Percentiles rank a stretch among this genome's conserved stretches.
phyloP scores from a whole-genome alignment of 352 stramenopile species.

The Globisporangium yorkense region DNA sequence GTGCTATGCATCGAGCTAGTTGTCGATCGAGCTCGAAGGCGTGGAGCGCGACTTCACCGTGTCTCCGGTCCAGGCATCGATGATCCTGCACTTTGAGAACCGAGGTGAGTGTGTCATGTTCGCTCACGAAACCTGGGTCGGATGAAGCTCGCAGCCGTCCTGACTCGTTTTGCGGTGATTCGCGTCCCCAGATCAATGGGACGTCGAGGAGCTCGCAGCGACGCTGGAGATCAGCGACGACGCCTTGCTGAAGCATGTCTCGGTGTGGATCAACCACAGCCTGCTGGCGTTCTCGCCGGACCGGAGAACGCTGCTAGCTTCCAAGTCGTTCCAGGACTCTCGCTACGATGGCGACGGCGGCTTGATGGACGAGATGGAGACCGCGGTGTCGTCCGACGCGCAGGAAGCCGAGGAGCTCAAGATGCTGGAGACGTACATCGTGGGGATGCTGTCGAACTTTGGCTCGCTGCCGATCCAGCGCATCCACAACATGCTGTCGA shows the following conservation, averaged over 20 bases:
- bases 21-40: conserved; percentile 87
- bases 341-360: conserved; percentile 26
- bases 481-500: conserved; percentile 95
- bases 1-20: conserved; percentile 11
- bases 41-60: conserved; percentile 85
- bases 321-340: conserved; percentile 38
- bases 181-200: conserved; percentile 39
- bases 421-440: conserved; percentile 92
- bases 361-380: conserved; percentile 55
- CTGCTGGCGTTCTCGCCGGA: conserved; percentile 41
- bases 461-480: conserved; percentile 87
- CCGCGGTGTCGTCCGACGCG: conserved; percentile 84
- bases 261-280: conserved; percentile 71
- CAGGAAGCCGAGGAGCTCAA: conserved; percentile 91
- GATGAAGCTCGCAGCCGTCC: not conserved
- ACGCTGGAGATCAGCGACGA: conserved; percentile 63
- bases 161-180: not conserved
- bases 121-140: too few relatives aligned
- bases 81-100: conserved; percentile 95
- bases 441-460: conserved; percentile 94
- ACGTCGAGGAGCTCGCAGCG: conserved; percentile 46
- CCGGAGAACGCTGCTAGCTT: conserved; percentile 36
- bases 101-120: conserved; percentile 34
- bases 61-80: conserved; percentile 90
- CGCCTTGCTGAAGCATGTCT: conserved; percentile 45